A percentile compares a stretch with the other conserved stretches of the same genome.
Evolutionary conservation across 805 yeast genomes (phyloP).

Genomic region (Starmerella floris): DNA sequence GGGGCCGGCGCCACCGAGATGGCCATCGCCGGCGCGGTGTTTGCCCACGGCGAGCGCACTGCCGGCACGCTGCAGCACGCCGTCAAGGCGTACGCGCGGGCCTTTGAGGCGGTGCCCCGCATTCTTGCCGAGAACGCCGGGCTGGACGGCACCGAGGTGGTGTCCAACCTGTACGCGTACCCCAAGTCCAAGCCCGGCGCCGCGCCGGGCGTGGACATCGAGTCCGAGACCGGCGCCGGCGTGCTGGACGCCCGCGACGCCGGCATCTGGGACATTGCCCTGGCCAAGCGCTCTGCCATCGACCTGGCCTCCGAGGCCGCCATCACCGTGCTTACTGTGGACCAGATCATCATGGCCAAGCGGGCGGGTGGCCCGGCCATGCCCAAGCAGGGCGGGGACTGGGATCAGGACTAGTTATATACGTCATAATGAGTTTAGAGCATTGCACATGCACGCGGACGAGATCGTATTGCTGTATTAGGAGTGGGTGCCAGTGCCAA

Average conservation of each 20-base stretch:
- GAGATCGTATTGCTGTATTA: no score
- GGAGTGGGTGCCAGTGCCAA: no score
- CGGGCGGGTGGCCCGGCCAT: constrained; percentile 95
- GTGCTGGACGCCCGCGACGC: constrained; percentile 54
- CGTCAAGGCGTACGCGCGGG: constrained; percentile 83
- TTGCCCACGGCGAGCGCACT: constrained; percentile 80
- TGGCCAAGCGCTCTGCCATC: constrained; percentile 75
- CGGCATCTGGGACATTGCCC: constrained; percentile 65
- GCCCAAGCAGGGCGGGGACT: constrained; percentile 47
- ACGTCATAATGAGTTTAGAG: no score
- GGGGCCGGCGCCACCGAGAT: constrained; percentile 96
- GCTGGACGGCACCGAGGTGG: constrained; percentile 73
- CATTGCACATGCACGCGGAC: no score
- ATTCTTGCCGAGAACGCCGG: constrained; percentile 92
- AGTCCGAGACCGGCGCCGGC: constrained; percentile 50
- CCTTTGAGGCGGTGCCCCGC: constrained; percentile 89
- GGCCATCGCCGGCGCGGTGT: constrained; percentile 66
- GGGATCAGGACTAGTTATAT: constrained; percentile 22
- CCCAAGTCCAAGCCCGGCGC: constrained; percentile 31
- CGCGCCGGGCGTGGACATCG: constrained; percentile 58
- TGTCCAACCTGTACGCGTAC: constrained; percentile 81
- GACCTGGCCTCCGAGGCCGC: constrained; percentile 94
- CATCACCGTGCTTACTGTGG: constrained; percentile 75
- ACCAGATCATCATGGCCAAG: constrained; percentile 97
- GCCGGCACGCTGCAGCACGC: constrained; percentile 90